Evolutionary conservation across 345 rosid genomes (phyloP).

Genomic region (Lepidium aucheri): DNA sequence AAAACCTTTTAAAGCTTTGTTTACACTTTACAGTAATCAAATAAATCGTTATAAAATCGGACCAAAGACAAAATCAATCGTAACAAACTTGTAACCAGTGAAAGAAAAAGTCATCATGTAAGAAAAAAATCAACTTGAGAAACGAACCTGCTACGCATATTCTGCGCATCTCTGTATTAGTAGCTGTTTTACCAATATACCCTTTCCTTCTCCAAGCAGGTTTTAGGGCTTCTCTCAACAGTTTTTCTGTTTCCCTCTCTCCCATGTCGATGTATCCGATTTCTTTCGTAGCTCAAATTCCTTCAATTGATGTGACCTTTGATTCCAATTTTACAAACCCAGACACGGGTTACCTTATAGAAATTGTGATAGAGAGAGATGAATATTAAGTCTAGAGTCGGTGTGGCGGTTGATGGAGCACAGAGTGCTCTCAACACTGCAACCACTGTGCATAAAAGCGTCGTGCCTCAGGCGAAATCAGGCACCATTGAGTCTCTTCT

Average conservation of each 20-base stretch:
- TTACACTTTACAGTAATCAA: too few species aligned
- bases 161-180: constrained; percentile 5
- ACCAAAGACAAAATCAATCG: too few species aligned
- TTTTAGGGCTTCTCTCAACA: constrained; percentile 20
- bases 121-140: neutral
- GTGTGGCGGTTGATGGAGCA: constrained; percentile 67
- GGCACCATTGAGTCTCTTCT: constrained; percentile 52
- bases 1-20: too few species aligned
- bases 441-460: constrained; percentile 45
- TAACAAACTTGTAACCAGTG: too few species aligned
- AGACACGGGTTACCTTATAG: constrained; percentile 1
- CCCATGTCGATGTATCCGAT: constrained; percentile 26
- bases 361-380: constrained; percentile 2
- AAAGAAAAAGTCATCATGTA: too few species aligned
- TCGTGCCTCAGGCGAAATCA: constrained; percentile 34
- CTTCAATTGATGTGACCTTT: constrained; percentile 18
- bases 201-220: constrained; percentile 20
- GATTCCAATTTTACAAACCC: neutral
- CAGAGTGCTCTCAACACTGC: constrained; percentile 56
- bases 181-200: neutral
- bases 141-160: constrained; percentile 3
- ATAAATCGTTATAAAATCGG: too few species aligned
- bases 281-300: constrained; percentile 2
- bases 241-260: neutral
- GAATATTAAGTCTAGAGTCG: constrained; percentile 75